phyloP scores from a whole-genome alignment of 495 filamentous ascomycete species.

The Talaromyces stipitatus region DNA sequence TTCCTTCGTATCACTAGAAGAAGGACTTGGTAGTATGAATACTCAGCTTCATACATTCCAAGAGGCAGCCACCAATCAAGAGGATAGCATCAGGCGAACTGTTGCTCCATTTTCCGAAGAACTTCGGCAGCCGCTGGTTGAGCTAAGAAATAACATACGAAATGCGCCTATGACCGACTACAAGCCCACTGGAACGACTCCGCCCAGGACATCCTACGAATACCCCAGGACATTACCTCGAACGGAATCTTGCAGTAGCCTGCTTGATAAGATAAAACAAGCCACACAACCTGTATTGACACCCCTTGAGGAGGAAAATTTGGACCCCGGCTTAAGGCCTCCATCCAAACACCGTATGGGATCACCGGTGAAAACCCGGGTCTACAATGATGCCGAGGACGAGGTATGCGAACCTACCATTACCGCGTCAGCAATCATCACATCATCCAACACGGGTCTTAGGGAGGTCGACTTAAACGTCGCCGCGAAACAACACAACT shows the following conservation, averaged over 20 bases:
- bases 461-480: conserved; percentile 51
- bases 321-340: conserved; percentile 16
- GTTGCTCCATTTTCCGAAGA: conserved; percentile 51
- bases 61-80: conserved; percentile 50
- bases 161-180: conserved; percentile 66
- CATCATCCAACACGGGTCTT: conserved; percentile 40
- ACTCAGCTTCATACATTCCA: conserved; percentile 56
- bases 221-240: conserved; percentile 70
- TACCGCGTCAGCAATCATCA: conserved; percentile 21
- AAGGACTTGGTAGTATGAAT: conserved; percentile 54
- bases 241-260: conserved; percentile 61
- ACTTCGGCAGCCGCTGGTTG: conserved; percentile 58
- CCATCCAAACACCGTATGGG: conserved; percentile 10
- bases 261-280: conserved; percentile 52
- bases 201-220: conserved; percentile 65
- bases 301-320: conserved; percentile 26
- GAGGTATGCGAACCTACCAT: conserved; percentile 34
- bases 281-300: conserved; percentile 29
- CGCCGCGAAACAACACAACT: conserved; percentile 24
- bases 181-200: conserved; percentile 74
- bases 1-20: conserved; percentile 61
- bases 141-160: conserved; percentile 58
- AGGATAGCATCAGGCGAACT: conserved; percentile 41
- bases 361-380: conserved; percentile 31
- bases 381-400: conserved; percentile 37